Evolutionary conservation across 2,329 filamentous ascomycete genomes (phyloP), one percentile per base, ranked within the genome.

Genomic region (Fusarium anguioides): DNA sequence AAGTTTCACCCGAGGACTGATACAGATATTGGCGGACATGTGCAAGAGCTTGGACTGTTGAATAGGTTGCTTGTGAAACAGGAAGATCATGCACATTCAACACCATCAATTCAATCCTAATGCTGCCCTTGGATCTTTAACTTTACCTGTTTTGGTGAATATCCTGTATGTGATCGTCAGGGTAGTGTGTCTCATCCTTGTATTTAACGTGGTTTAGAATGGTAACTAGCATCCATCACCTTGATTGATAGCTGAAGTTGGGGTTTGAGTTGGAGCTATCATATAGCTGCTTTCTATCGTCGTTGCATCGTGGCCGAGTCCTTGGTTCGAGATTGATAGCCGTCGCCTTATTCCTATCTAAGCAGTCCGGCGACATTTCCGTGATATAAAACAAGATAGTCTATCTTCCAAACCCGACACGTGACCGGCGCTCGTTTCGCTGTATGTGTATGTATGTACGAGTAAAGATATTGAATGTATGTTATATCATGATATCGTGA

Each of bases 131-230:
- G 3, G 44, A 52, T 47, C 40, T 41, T 7, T 18, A 8, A 37
- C 58, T 61, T 61, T 61, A 61, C 58, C 58, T 61, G 46, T 46
- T 61, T 40, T 33, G 58, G 58, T 31, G 58, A 61, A 61, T 61
- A 61, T 61, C 56, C n/a, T 24, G 58, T 61, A 61, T 55, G 46
- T 45, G 60, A 63, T 63, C 60, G 60, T 63, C 60, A 44, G 58
- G 56, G 56, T 61, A 55, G 29, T 27, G 29, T 27, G 31, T 33
- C 20, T 9, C 21, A 60, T 36, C 58, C 49, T 40, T 24, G 48
- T 20, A 41, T 40, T 29, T 24, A 52, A 52, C 29, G 37, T 42
- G 42, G 18, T 41, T 20, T n/a, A n/a, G 53, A 56, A 20, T 37
- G 31, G 26, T 49, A 8, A n/a, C 39, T 40, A 49, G 45, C 29